Base-by-base conservation (phyloP, 2,329 filamentous ascomycete species). In the Xylariaceae sp. region DNA sequence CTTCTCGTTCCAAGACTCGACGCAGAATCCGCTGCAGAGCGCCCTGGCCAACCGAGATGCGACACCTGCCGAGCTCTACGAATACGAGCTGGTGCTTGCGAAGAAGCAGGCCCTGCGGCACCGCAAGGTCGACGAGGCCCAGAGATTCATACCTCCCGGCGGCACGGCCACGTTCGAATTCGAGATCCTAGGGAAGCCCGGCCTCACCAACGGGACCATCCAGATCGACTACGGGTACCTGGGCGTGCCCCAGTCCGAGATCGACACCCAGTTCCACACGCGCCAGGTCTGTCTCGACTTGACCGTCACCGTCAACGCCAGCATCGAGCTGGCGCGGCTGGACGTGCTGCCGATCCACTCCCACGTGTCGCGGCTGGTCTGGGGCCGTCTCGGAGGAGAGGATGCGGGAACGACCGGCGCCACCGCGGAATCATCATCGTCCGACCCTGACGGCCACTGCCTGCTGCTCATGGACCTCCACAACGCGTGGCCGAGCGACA, bases 1-100 rank as follows among this genome's bases (percentile, higher is more conserved):
- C 17, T 87, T 95, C 39, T 89, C 86, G 0, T 94, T 94, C 55
- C 80, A 88, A 46, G 88, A 95, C 60, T 93, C 88, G 1, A 89
- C 87, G 0, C 86, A 87, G 41, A 73, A 71, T 5, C 78, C 84
- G 7, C 66, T 94, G 12, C 84, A 90, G 49, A 68, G 77, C 22
- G 84, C 85, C 0, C 66, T 94, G 29, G 72, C 67, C 33, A 87
- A 80, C 49, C 83, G 85, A 50, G 84, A 93, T 47, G 75, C 89
- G 2, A 76, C 82, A 8, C 75, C 83, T 0, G 76, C 80, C 2
- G 88, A 94, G 51, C 62, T 92, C 5, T 89, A 94, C 53, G 89
- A 95, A 54, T 77, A 90, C 37, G 88, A 94, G 54, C 67, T 87
- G 31, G 82, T 89, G 39, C 65, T 93, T 28, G 77, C 82, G 39